phyloP scores from a whole-genome alignment of 495 filamentous ascomycete species.

The Penicillium atrosanguineum region DNA sequence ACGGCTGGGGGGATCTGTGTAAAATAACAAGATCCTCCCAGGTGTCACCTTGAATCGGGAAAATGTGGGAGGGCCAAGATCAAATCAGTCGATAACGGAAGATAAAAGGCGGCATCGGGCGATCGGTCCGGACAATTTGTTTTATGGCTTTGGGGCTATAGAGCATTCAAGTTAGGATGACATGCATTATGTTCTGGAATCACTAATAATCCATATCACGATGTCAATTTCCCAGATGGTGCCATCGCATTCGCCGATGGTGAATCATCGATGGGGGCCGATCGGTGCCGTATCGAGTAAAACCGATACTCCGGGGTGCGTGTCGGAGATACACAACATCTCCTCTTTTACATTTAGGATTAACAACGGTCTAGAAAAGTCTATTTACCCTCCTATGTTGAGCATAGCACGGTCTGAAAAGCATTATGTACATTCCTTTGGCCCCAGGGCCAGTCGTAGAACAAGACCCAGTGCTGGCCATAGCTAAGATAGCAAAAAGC shows the following conservation, averaged over 20 bases:
- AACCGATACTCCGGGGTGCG: background rate
- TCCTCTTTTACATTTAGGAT: background rate
- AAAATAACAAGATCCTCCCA: conserved; percentile 1
- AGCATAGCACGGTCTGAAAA: background rate
- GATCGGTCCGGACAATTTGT: conserved; percentile 15
- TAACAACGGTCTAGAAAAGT: conserved; percentile 4
- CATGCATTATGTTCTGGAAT: background rate
- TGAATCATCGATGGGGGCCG: conserved; percentile 1
- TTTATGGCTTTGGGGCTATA: background rate
- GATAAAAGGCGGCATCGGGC: conserved; percentile 19
- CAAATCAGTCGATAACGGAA: conserved; percentile 25
- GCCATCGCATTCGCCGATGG: conserved; percentile 19
- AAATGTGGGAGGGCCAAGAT: conserved; percentile 24
- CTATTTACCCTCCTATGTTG: conserved; percentile 17
- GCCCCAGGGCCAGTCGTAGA: background rate
- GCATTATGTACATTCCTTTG: conserved; percentile 15
- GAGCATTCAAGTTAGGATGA: background rate
- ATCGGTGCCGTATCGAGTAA: conserved; percentile 11
- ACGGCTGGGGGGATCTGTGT: background rate
- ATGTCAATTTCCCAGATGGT: conserved; percentile 15
- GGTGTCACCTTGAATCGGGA: conserved; percentile 5
- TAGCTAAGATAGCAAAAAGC: background rate
- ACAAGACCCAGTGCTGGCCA: background rate
- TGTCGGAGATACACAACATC: background rate
- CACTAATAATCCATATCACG: background rate